Conservation (phyloP, 2,329 filamentous ascomycete species). For the Zymoseptoria passerinii region DNA sequence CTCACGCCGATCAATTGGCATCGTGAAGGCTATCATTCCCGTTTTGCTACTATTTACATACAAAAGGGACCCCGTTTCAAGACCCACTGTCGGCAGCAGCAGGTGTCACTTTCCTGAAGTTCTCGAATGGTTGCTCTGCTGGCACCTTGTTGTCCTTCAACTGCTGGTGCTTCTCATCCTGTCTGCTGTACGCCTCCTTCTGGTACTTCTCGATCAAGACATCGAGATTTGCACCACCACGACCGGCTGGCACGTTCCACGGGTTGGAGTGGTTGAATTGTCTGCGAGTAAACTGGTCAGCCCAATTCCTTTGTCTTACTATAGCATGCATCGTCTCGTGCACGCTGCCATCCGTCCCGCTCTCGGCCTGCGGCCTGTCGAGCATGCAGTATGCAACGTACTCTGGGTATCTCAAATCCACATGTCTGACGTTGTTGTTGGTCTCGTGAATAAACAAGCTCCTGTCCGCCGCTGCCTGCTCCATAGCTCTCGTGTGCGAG, state of each 20-base stretch:
- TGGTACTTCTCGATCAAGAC: slow-evolving; percentile 55
- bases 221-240: slow-evolving; percentile 49
- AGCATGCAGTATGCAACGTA: slow-evolving; percentile 38
- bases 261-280: slow-evolving; percentile 55
- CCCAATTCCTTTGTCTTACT: slow-evolving; percentile 1
- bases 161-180: slow-evolving; percentile 47
- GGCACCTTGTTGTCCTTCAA: slow-evolving; percentile 31
- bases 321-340: not conserved
- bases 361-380: not conserved
- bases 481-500: slow-evolving; percentile 51
- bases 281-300: slow-evolving; percentile 33
- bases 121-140: slow-evolving; percentile 23
- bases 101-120: slow-evolving; percentile 20
- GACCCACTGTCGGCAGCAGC: slow-evolving; percentile 14
- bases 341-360: not conserved
- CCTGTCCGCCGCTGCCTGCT: slow-evolving; percentile 55
- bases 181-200: slow-evolving; percentile 47
- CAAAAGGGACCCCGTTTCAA: slow-evolving; percentile 5
- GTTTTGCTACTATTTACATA: slow-evolving; percentile 4
- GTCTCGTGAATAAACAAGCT: slow-evolving; percentile 49
- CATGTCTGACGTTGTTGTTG: slow-evolving; percentile 36
- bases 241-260: slow-evolving; percentile 56
- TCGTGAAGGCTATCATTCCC: not conserved
- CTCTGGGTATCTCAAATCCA: slow-evolving; percentile 56
- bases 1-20: not conserved